These are phyloP conservation scores for Pseudogymnoascus sp. DNA, from an alignment of 2,329 filamentous ascomycete species.

Conservation along the genomic window DNA sequence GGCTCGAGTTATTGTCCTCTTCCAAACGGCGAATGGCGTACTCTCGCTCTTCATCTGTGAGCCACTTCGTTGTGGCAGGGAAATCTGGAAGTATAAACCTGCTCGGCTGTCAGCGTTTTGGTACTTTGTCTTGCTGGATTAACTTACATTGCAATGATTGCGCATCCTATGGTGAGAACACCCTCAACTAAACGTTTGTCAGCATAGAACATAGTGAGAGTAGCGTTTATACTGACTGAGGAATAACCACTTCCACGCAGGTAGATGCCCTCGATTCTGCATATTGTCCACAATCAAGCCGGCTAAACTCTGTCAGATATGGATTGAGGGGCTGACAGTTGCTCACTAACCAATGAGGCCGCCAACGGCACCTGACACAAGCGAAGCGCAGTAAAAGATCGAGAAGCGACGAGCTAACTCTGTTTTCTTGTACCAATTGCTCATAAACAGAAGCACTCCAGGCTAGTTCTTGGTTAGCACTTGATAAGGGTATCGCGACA, in stretches of 20 bases:
- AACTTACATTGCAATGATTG: constrained; percentile 29
- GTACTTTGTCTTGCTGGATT: not conserved
- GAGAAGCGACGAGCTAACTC: constrained; percentile 47
- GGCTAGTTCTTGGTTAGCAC: not conserved
- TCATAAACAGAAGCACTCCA: constrained; percentile 41
- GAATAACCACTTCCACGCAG: constrained; percentile 37
- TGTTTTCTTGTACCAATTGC: constrained; percentile 46
- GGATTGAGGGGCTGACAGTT: not conserved
- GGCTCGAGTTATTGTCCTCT: constrained; percentile 5
- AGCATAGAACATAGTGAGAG: not conserved
- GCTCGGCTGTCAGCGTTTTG: constrained; percentile 18
- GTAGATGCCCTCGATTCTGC: constrained; percentile 33
- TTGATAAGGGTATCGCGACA: not conserved
- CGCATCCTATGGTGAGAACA: constrained; percentile 11
- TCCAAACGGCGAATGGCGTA: constrained; percentile 11
- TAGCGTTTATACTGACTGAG: constrained; percentile 12
- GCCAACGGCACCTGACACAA: constrained; percentile 43
- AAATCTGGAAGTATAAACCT: constrained; percentile 18
- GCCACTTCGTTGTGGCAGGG: constrained; percentile 13
- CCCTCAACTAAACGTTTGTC: constrained; percentile 15
- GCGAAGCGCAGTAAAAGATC: constrained; percentile 46
- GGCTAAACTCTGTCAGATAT: constrained; percentile 10
- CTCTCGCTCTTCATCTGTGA: constrained; percentile 10
- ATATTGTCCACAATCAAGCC: constrained; percentile 17
- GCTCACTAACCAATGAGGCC: constrained; percentile 24